Percentiles rank a stretch among this genome's conserved stretches.
These are phyloP conservation scores for Penicillium sclerotiorum DNA, from an alignment of 2,329 filamentous ascomycete genomes.

Conservation along the genomic window DNA sequence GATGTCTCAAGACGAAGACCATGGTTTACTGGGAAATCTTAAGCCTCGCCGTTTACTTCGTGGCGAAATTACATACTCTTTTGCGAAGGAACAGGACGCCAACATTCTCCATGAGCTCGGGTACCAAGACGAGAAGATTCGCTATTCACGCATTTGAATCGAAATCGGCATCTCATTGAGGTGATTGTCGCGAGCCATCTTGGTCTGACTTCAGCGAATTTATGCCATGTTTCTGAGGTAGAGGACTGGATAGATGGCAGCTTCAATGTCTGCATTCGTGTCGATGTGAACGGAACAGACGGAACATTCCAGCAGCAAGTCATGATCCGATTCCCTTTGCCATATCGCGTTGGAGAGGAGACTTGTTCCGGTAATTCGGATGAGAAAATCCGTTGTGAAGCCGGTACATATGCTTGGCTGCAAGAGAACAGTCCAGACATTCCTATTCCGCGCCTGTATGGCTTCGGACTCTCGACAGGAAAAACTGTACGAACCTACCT, in stretches of 20 bases:
- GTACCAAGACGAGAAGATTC: too few relatives aligned
- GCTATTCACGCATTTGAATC: too few relatives aligned
- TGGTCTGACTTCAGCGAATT: slow-evolving; percentile 7
- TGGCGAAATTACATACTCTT: too few relatives aligned
- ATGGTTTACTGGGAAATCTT: too few relatives aligned
- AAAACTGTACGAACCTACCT: slow-evolving; percentile 12
- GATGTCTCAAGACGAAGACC: too few relatives aligned
- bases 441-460: slow-evolving; percentile 17
- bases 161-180: too few relatives aligned
- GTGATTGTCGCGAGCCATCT: slow-evolving; percentile 4
- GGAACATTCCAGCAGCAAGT: slow-evolving; percentile 21
- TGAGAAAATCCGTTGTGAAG: slow-evolving; percentile 48
- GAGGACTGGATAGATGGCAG: slow-evolving; percentile 30
- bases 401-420: slow-evolving; percentile 45
- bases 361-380: slow-evolving; percentile 43
- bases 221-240: slow-evolving; percentile 22
- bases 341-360: slow-evolving; percentile 40
- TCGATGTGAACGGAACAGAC: slow-evolving; percentile 13
- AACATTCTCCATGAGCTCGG: too few relatives aligned
- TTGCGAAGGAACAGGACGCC: too few relatives aligned
- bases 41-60: too few relatives aligned
- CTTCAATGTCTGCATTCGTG: slow-evolving; percentile 32
- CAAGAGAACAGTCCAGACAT: slow-evolving; percentile 30
- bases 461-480: slow-evolving; percentile 15
- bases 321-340: slow-evolving; percentile 28